Conservation (phyloP, 2,329 filamentous ascomycete species). For the Drechslerella dactyloides region DNA sequence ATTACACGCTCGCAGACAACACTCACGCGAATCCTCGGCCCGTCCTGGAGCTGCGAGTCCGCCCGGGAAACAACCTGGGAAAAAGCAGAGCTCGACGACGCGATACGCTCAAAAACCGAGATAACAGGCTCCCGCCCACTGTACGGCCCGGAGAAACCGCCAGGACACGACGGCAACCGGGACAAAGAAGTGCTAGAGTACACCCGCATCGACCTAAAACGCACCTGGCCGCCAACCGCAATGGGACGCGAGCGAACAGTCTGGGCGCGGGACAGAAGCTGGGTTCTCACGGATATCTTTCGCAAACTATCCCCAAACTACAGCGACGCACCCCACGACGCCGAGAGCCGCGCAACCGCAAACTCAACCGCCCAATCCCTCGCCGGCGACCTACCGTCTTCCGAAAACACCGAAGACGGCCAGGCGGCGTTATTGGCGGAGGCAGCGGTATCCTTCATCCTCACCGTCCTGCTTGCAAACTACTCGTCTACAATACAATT, state of each 20-base stretch:
- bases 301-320: constrained; percentile 17
- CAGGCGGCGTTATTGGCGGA: constrained; percentile 52
- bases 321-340: constrained; percentile 11
- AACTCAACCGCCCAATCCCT: constrained; percentile 42
- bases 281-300: constrained; percentile 52
- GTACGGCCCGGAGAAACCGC: constrained; percentile 36
- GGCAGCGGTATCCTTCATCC: constrained; percentile 52
- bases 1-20: constrained; percentile 35
- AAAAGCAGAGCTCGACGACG: constrained; percentile 52
- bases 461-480: constrained; percentile 53
- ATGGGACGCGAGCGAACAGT: constrained; percentile 54
- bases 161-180: constrained; percentile 9
- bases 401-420: constrained; percentile 32
- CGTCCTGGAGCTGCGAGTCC: constrained; percentile 50
- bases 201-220: constrained; percentile 53
- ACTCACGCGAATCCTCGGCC: constrained; percentile 52
- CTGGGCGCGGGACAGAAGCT: constrained; percentile 54
- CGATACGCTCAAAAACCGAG: constrained; percentile 37
- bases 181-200: constrained; percentile 51
- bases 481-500: constrained; percentile 54
- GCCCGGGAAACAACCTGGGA: constrained; percentile 50
- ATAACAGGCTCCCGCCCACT: constrained; percentile 37
- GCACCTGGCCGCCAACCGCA: constrained; percentile 54
- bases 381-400: constrained; percentile 17
- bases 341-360: constrained; percentile 20